Evolutionary conservation across 2,329 filamentous ascomycete genomes (phyloP).

Genomic region (Hirsutella minnesotensis): DNA sequence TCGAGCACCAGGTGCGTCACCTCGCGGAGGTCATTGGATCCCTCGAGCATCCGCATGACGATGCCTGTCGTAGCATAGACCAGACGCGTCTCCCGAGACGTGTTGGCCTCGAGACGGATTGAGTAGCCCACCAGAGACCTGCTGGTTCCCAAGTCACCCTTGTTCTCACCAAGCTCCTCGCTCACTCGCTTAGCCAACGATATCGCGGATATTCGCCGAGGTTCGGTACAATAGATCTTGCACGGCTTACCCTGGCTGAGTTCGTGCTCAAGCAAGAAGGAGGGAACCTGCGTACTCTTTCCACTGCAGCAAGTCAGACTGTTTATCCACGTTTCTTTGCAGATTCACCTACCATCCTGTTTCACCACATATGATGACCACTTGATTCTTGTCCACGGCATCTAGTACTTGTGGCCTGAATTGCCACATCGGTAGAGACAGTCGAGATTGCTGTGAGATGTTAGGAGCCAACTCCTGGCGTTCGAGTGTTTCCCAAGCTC

Average conservation of each 20-base stretch:
- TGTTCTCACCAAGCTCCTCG: slow-evolving; percentile 82
- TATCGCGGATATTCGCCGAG: slow-evolving; percentile 88
- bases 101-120: slow-evolving; percentile 84
- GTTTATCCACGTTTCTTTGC: background rate
- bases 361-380: slow-evolving; percentile 90
- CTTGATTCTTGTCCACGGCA: slow-evolving; percentile 67
- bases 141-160: slow-evolving; percentile 67
- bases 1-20: slow-evolving; percentile 94
- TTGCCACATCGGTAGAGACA: slow-evolving; percentile 79
- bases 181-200: slow-evolving; percentile 88
- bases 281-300: slow-evolving; percentile 95
- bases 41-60: slow-evolving; percentile 95
- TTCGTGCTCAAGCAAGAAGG: slow-evolving; percentile 84
- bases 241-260: slow-evolving; percentile 68
- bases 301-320: slow-evolving; percentile 38
- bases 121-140: slow-evolving; percentile 88
- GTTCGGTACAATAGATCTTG: slow-evolving; percentile 93
- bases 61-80: slow-evolving; percentile 87
- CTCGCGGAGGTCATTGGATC: slow-evolving; percentile 72
- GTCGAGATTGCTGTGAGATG: slow-evolving; percentile 41
- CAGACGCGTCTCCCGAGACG: slow-evolving; percentile 67
- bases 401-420: slow-evolving; percentile 70
- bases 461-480: slow-evolving; percentile 4
- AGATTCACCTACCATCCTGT: slow-evolving; percentile 58
- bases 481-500: too few relatives aligned